Evolutionary conservation across 345 rosid species (phyloP).

Genomic region (Trapa incisa): DNA sequence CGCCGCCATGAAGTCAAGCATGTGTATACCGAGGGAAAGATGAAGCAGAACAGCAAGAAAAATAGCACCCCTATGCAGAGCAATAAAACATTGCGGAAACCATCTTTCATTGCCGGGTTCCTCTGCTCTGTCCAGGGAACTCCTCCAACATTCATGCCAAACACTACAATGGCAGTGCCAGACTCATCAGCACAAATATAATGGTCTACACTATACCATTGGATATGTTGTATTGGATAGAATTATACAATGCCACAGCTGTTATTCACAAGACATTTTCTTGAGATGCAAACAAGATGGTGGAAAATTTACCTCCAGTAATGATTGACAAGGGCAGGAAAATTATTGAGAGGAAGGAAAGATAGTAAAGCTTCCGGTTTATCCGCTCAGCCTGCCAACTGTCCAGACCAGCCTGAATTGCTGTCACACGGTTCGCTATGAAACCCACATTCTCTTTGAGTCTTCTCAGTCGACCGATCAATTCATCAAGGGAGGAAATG

Average conservation of each 20-base stretch:
- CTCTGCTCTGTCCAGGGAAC: conserved; percentile 94
- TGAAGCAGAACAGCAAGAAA: conserved; percentile 49
- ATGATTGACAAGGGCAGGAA: conserved; percentile 89
- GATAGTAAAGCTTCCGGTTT: conserved; percentile 80
- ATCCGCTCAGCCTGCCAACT: conserved; percentile 97
- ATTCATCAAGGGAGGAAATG: conserved; percentile 54
- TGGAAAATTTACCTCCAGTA: conserved; percentile 61
- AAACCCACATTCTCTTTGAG: conserved; percentile 89
- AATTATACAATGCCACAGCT: no score
- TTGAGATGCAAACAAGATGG: not conserved
- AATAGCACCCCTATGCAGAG: conserved; percentile 47
- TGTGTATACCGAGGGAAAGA: conserved; percentile 48
- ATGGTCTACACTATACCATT: no score
- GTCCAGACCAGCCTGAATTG: conserved; percentile 85
- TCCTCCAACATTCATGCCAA: conserved; percentile 99
- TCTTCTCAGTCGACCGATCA: conserved; percentile 68
- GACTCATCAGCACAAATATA: no score
- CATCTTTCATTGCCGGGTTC: conserved; percentile 43
- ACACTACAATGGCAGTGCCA: conserved; percentile 28
- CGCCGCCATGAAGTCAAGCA: conserved; percentile 41
- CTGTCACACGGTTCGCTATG: conserved; percentile 76
- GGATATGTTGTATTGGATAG: no score
- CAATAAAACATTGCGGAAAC: conserved; percentile 82
- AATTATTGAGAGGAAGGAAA: conserved; percentile 83
- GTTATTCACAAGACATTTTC: not conserved